Percentiles rank a stretch among this genome's conserved stretches.
Evolutionary conservation across 352 stramenopile genomes (phyloP).

Genomic region (Pythium myriotylum): DNA sequence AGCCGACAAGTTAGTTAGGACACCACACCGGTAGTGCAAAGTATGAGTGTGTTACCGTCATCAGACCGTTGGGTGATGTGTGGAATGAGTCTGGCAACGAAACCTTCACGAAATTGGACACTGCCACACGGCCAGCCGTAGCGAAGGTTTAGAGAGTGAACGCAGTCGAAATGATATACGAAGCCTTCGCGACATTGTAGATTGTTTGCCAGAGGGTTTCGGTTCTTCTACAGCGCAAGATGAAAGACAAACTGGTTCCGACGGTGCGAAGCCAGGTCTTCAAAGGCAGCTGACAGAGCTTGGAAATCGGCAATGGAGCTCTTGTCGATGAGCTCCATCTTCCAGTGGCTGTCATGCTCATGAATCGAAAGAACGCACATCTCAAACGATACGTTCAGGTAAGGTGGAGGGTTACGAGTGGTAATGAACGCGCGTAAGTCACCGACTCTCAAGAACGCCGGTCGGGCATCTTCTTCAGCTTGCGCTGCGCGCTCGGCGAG

Average conservation of each 20-base stretch:
- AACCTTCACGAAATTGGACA: conserved; percentile 7
- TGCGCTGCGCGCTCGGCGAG: conserved; percentile 12
- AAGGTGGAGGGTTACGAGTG: neutral
- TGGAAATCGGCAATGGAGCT: neutral
- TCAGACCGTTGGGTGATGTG: no score
- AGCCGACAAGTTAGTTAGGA: no score
- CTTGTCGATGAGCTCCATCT: conserved; percentile 6
- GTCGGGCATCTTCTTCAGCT: no score
- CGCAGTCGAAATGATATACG: conserved; percentile 4
- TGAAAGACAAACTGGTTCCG: conserved; percentile 11
- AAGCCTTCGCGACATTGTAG: conserved; percentile 9
- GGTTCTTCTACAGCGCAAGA: conserved; percentile 5
- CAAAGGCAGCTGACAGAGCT: neutral
- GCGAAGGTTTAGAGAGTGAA: neutral
- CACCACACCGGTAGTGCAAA: no score
- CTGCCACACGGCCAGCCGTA: conserved; percentile 9
- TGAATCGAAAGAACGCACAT: conserved; percentile 6
- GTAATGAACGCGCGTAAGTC: conserved; percentile 6
- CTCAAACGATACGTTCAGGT: conserved; percentile 3
- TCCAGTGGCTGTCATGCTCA: conserved; percentile 8
- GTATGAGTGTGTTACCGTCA: no score
- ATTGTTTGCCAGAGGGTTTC: conserved; percentile 3
- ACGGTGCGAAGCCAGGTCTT: neutral
- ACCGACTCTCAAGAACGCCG: neutral
- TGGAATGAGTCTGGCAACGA: no score